Evolutionary conservation across 768 basidiomycete genomes (phyloP), one percentile per base, ranked within the genome.

Genomic region (Mrakia frigida): DNA sequence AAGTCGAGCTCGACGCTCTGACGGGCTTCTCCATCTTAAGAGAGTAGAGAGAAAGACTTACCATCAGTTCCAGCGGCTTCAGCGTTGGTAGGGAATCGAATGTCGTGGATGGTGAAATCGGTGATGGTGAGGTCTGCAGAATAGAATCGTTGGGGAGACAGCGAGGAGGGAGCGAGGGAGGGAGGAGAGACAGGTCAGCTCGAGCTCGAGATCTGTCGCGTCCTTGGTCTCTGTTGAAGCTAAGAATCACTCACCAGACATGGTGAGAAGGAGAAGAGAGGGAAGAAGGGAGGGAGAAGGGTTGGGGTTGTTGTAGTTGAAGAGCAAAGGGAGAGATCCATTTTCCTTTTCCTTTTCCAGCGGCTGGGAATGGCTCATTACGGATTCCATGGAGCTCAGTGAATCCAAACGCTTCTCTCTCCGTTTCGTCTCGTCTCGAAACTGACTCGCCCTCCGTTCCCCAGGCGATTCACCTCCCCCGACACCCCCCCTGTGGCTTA

Each of bases 321-420:
- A 18, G 13, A 50, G 46, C 16, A 50, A 50, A 41, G 39, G 46
- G 16, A 18, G 46, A 50, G 46, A 50, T 1, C 46, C 46, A 4
- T 50, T 50, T 50, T 50, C 46, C 16, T n/a, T n/a, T n/a, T n/a
- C n/a, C n/a, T n/a, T n/a, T n/a, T n/a, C n/a, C n/a, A n/a, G n/a
- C n/a, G n/a, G n/a, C 65, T 68, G 35, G 94, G 93, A 13, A 92
- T 96, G 87, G 85, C 82, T 25, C 89, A 94, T 82, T 91, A 89
- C 79, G 90, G 88, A 1, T 90, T 96, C 83, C 96, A 94, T 94
- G 87, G 88, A 23, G 85, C 89, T 73, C 81, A 86, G 91, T 92
- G 79, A 67, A 87, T 83, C 52, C 31, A 16, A 2, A 23, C 33
- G 35, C 56, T 53, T 13, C 28, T 31, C 37, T 7, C 14, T 23